A percentile compares a stretch with the other conserved stretches of the same genome.
phyloP scores from a whole-genome alignment of 2,329 filamentous ascomycete species.

The Cercospora sp. region DNA sequence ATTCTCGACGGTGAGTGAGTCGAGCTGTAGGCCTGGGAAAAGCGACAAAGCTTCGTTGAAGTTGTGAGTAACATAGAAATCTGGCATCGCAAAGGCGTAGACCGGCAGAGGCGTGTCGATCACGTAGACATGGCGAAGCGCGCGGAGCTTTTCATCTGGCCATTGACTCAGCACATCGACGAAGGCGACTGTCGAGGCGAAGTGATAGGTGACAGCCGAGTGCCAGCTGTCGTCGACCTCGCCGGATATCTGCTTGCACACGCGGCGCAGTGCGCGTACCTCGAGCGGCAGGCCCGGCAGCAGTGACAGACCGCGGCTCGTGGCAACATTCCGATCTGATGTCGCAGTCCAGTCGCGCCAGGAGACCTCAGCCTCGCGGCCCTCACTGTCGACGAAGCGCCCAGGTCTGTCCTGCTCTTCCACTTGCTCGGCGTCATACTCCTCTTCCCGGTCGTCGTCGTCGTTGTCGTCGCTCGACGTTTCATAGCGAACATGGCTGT shows the following conservation, averaged over 20 bases:
- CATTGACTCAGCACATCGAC: slow-evolving; percentile 18
- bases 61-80: background rate
- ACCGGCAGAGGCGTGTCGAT: slow-evolving; percentile 8
- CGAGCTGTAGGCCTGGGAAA: slow-evolving; percentile 13
- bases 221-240: slow-evolving; percentile 16
- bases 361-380: background rate
- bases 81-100: background rate
- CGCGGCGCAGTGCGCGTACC: slow-evolving; percentile 1
- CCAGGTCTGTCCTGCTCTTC: background rate
- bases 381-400: background rate
- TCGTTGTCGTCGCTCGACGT: background rate
- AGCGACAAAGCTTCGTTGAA: slow-evolving; percentile 4
- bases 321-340: background rate
- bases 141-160: slow-evolving; percentile 2
- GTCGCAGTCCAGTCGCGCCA: background rate
- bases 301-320: background rate
- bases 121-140: slow-evolving; percentile 7
- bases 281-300: background rate
- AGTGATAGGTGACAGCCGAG: slow-evolving; percentile 13
- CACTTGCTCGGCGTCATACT: background rate
- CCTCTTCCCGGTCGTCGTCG: background rate
- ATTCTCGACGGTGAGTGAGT: slow-evolving; percentile 13
- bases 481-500: background rate
- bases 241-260: slow-evolving; percentile 4
- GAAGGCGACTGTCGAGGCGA: slow-evolving; percentile 15